A percentile compares a stretch with the other conserved stretches of the same genome.
Conservation (phyloP, 2,329 filamentous ascomycete genomes). For the Penicillium nordicum region DNA sequence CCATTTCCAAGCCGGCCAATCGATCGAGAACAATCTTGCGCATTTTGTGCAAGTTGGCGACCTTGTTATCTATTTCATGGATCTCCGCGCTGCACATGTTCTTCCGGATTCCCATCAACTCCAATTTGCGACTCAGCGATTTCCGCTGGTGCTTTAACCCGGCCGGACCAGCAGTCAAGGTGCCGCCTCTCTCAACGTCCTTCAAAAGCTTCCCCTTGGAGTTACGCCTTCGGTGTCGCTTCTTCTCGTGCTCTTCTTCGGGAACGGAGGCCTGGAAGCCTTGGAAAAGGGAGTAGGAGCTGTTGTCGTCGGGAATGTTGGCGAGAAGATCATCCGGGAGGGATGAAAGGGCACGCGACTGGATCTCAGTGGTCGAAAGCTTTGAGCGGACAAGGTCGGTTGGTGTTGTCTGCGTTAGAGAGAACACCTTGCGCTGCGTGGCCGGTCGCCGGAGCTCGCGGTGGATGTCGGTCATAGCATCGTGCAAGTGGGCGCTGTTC, state of each 20-base stretch:
- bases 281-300: constrained; percentile 89
- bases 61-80: constrained; percentile 93
- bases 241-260: constrained; percentile 60
- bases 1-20: constrained; percentile 79
- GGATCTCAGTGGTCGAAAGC: constrained; percentile 86
- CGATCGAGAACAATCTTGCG: constrained; percentile 86
- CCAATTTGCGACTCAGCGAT: constrained; percentile 75
- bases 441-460: constrained; percentile 80
- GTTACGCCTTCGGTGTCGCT: constrained; percentile 65
- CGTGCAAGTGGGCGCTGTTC: constrained; percentile 68
- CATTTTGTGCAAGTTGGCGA: constrained; percentile 89
- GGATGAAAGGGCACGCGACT: constrained; percentile 84
- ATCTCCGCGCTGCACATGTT: constrained; percentile 98
- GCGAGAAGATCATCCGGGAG: constrained; percentile 84
- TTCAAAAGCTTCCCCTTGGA: constrained; percentile 72
- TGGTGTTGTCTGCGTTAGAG: constrained; percentile 85
- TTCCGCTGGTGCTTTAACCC: constrained; percentile 78
- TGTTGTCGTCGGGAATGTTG: constrained; percentile 83
- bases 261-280: constrained; percentile 91
- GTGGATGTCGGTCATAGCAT: constrained; percentile 83
- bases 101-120: constrained; percentile 88
- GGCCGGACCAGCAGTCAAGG: constrained; percentile 61
- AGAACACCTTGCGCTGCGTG: constrained; percentile 86
- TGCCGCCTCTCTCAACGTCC: constrained; percentile 56
- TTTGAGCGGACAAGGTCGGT: constrained; percentile 89